phyloP scores from a whole-genome alignment of 805 yeast genomes.

The Kodamaea nitidulidarum region DNA sequence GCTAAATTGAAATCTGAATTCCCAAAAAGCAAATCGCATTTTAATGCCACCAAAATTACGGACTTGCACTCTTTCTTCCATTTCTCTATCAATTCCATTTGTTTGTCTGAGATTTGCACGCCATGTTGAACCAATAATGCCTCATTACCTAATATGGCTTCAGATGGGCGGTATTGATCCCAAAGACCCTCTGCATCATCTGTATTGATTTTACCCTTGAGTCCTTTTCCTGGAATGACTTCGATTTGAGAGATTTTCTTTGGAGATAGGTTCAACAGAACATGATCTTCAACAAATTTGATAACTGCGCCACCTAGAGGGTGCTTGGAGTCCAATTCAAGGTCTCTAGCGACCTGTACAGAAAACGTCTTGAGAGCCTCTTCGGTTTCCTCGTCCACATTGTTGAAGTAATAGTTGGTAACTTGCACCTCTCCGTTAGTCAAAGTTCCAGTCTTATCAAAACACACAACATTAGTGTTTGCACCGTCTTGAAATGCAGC shows the following conservation, averaged over 20 bases:
- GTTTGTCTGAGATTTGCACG: slow-evolving; percentile 33
- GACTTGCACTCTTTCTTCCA: slow-evolving; percentile 70
- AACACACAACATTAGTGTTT: slow-evolving; percentile 57
- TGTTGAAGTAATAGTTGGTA: slow-evolving; percentile 42
- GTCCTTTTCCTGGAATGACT: slow-evolving; percentile 59
- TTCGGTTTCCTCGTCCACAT: slow-evolving; percentile 13
- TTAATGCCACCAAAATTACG: slow-evolving; percentile 51
- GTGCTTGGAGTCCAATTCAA: slow-evolving; percentile 64
- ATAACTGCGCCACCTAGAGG: slow-evolving; percentile 63
- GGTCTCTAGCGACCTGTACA: slow-evolving; percentile 50
- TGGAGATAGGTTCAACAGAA: slow-evolving; percentile 22
- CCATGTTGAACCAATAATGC: slow-evolving; percentile 47
- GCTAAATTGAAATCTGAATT: slow-evolving; percentile 34
- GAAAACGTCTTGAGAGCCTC: slow-evolving; percentile 19
- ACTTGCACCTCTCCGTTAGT: slow-evolving; percentile 62
- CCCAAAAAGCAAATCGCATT: slow-evolving; percentile 23
- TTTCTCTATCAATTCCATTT: slow-evolving; percentile 30
- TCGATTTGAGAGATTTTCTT: slow-evolving; percentile 45
- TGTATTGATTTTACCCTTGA: slow-evolving; percentile 40
- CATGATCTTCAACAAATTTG: slow-evolving; percentile 27
- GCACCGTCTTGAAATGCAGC: slow-evolving; percentile 79
- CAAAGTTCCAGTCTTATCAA: slow-evolving; percentile 77
- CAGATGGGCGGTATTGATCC: slow-evolving; percentile 29
- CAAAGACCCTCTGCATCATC: slow-evolving; percentile 25
- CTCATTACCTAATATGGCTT: slow-evolving; percentile 59